Evolutionary conservation across 106 monocot genomes (phyloP).

Genomic region (Narthecium ossifragum): DNA sequence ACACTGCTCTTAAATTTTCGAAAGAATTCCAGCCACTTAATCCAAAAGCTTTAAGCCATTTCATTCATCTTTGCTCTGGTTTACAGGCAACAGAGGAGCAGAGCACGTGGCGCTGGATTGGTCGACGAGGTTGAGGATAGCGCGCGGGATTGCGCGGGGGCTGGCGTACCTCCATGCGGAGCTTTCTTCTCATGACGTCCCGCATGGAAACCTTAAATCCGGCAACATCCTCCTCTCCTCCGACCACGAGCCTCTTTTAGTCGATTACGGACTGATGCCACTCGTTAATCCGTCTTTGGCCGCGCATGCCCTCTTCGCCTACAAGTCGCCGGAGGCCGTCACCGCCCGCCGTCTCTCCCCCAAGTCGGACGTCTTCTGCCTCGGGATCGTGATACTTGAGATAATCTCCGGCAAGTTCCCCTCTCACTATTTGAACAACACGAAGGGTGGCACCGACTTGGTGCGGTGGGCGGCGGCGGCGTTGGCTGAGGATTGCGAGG

Average conservation of each 20-base stretch:
- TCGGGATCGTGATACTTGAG: conserved; percentile 60
- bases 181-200: conserved; percentile 29
- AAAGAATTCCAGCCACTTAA: too few relatives aligned
- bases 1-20: background rate
- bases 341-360: conserved; percentile 29
- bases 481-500: conserved; percentile 23
- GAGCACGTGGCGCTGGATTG: conserved; percentile 41
- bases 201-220: conserved; percentile 67
- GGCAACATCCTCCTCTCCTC: conserved; percentile 43
- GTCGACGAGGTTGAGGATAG: conserved; percentile 36
- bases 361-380: conserved; percentile 70
- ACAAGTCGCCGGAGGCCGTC: conserved; percentile 40
- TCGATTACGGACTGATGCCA: conserved; percentile 42
- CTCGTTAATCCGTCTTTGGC: conserved; percentile 34
- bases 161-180: conserved; percentile 46
- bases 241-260: conserved; percentile 35
- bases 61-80: background rate
- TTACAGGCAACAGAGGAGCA: conserved; percentile 33
- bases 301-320: conserved; percentile 30
- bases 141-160: conserved; percentile 34
- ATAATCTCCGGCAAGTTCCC: conserved; percentile 63
- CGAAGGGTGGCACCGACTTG: conserved; percentile 60
- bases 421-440: conserved; percentile 40
- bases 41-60: background rate
- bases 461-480: conserved; percentile 37